These are phyloP conservation scores for Quercus mongolica DNA, from an alignment of 306 rosid genomes.

Conservation along the genomic window DNA sequence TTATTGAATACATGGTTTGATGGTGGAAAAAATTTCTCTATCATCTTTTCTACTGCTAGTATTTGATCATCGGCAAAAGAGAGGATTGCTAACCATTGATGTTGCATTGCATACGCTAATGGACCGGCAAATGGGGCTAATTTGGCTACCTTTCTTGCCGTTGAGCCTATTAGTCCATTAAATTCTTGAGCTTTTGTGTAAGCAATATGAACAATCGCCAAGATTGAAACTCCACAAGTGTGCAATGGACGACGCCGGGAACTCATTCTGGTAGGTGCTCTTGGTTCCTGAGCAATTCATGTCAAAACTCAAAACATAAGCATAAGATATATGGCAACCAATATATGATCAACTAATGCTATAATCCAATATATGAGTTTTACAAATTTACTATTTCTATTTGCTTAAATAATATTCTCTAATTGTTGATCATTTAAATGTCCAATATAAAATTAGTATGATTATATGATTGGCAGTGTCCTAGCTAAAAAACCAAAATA, in stretches of 20 bases:
- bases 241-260: constrained; percentile 55
- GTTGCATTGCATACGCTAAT: constrained; percentile 27
- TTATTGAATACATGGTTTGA: constrained; percentile 42
- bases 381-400: neutral
- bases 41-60: constrained; percentile 26
- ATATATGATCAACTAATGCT: neutral
- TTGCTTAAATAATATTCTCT: too few relatives aligned
- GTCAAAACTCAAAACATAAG: neutral
- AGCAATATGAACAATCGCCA: constrained; percentile 36
- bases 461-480: too few relatives aligned
- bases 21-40: constrained; percentile 54
- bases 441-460: neutral
- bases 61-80: constrained; percentile 49
- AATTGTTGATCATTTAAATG: neutral
- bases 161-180: constrained; percentile 52
- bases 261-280: constrained; percentile 26
- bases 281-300: constrained; percentile 31
- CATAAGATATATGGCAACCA: neutral
- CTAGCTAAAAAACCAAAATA: too few relatives aligned
- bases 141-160: constrained; percentile 29
- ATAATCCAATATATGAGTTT: too few relatives aligned
- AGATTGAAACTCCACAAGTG: constrained; percentile 50
- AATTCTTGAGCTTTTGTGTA: constrained; percentile 36
- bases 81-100: constrained; percentile 47
- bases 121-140: constrained; percentile 34